Base-by-base conservation (phyloP, 805 yeast genomes). In the Isabelozyma gotoi region DNA sequence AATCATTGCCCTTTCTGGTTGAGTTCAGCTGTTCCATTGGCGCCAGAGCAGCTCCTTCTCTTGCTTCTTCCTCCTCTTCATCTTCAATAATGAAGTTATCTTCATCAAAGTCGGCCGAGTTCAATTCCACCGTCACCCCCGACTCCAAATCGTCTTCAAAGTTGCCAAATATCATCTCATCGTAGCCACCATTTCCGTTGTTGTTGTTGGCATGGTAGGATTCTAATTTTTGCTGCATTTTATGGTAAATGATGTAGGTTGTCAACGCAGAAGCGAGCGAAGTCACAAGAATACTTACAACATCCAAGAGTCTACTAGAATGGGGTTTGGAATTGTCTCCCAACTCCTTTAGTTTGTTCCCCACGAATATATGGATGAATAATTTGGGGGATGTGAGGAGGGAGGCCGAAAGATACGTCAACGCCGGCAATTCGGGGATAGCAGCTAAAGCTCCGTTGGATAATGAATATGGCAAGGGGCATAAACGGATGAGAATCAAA, bases 371-470 rank as follows among this genome's bases (percentile, higher is more conserved):
- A 53, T 84, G 87, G 40, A 88, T 68, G n/a, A 87, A 59, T 47
- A 85, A 67, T 58, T 91, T 94, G 6, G 98, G 98, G 0, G 96
- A 80, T 2, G 96, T 81, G 27, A 88, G 60, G 0, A 81, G 50
- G 18, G 90, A 84, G 0, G 97, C 96, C 24, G 83, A 56, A 2
- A 82, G 68, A 60, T 85, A 92, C 19, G 82, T 80, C 34, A 63
- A 47, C 2, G 82, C 66, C 0, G 84, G 71, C 10, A 92, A 74
- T 14, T 88, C 85, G 0, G 95, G 96, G 11, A 92, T 78, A 2
- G 95, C 84, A 7, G 96, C 94, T 51, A 94, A 73, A 0, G 96
- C 97, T 3, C 97, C 97, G 56, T 92, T 92, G 0, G 94, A 84
- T 24, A 92, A 68, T 2, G 97, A 89, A 60, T 90, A 94, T 0